Base-by-base conservation (phyloP, 2,329 filamentous ascomycete genomes). In the Trichoderma sp. region DNA sequence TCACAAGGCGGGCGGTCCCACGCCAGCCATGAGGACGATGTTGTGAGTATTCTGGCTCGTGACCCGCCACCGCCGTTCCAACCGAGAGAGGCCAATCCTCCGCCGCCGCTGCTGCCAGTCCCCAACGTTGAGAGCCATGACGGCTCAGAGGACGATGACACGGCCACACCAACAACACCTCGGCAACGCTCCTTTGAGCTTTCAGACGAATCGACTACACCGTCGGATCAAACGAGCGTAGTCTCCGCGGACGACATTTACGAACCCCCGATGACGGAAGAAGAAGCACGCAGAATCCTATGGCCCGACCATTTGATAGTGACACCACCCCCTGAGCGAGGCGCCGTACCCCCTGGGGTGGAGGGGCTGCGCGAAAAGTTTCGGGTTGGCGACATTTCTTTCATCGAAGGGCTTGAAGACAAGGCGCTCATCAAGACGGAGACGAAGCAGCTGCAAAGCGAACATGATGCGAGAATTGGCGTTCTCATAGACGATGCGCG, bases 341-440 rank as follows among this genome's bases (percentile, higher is more conserved):
- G 53, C 14, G 52, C 56, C 0, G 64, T 71, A 0, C 68, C 73
- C 2, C 68, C 70, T 2, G 73, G 70, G 5, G 57, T 74, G 16
- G 75, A 77, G 29, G 77, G 75, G 0, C 70, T 75, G 13, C 79
- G 79, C 4, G 82, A 84, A 57, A 84, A 84, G 68, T 83, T 82
- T 49, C 75, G 79, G 0, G 70, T 74, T 0, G 77, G 77, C 0
- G 82, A 83, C 55, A 72, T 77, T 0, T 75, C 76, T 0, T 77
- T 81, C 29, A 70, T 71, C 0, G 70, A 75, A 1, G 75, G 72
- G 0, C 68, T 79, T 0, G 82, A 83, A 68, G 79, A 81, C 16
- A 84, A 84, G 73, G 79, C 77, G 19, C 74, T 83, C 11, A 73
- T 79, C 0, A 73, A 74, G 1, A 73, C 75, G 0, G 79, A 79